Conservation (phyloP, 306 rosid species). For the Cucumis sativus region Cucumber_9930_V3 NC_026661.2:17561001-17561500, state of each 20-base stretch:
- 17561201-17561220: not conserved
- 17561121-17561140: no score
- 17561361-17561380: not conserved
- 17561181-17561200: not conserved
- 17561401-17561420: slow-evolving; percentile 10
- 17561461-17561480: not conserved
- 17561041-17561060: no score
- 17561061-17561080: no score
- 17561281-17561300: not conserved
- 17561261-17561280: not conserved
- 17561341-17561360: not conserved
- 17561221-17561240: no score
- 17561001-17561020: no score
- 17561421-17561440: slow-evolving; percentile 21
- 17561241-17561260: not conserved
- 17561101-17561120: no score
- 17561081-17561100: no score
- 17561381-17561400: no score
- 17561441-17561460: not conserved
- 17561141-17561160: no score
- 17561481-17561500: no score
- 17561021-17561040: no score
- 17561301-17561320: not conserved
- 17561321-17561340: not conserved
- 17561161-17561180: not conserved